Evolutionary conservation across 192 early-diverging fungal species (phyloP), one percentile per base, ranked within the genome.

Genomic region (Cetraspora pellucida): DNA sequence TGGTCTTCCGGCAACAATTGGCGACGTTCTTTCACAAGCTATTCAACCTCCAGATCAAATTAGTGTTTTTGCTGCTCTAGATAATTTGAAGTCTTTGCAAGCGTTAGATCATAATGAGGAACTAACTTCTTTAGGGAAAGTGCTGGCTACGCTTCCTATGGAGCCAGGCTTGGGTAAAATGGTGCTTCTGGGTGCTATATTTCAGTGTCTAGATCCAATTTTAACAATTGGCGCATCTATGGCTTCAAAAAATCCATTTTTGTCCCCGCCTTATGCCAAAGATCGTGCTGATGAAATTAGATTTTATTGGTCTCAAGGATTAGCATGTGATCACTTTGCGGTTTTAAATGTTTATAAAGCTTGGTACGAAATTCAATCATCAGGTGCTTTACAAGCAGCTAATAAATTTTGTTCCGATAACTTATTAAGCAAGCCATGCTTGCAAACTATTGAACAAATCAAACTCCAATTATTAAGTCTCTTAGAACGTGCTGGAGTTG

Each of bases 81-180:
- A 77, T 0, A 81, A 82, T 37, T 60, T 84, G 28, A 84, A 72
- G 46, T 82, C 83, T 1, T 49, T 85, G 7, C 81, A 80, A 25
- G 84, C 84, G 7, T 55, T 84, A 52, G 82, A 85, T 52, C 59
- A 73, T 58, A 60, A 81, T 43, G 90, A 92, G 68, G 73, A 83
- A 11, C 68, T 93, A 44, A 93, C 91, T 0, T 80, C 90, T 1
- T 75, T 93, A n/a, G 91, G 91, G 21, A 82, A 85, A 30, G 82
- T 88, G n/a, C 74, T 93, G 25, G 74, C 82, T 10, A 82, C 85
- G 0, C 79, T 93, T 43, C 91, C 90, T 8, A 82, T 91, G 13
- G 91, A 93, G 65, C 90, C 90, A 4, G 90, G 89, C 80, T 87
- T 93, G 44, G 89, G 89, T n/a, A 87, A 90, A 52, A 87, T 90